These are phyloP conservation scores for Xylariaceae sp. DNA, from an alignment of 2,329 filamentous ascomycete species.

Conservation along the genomic window DNA sequence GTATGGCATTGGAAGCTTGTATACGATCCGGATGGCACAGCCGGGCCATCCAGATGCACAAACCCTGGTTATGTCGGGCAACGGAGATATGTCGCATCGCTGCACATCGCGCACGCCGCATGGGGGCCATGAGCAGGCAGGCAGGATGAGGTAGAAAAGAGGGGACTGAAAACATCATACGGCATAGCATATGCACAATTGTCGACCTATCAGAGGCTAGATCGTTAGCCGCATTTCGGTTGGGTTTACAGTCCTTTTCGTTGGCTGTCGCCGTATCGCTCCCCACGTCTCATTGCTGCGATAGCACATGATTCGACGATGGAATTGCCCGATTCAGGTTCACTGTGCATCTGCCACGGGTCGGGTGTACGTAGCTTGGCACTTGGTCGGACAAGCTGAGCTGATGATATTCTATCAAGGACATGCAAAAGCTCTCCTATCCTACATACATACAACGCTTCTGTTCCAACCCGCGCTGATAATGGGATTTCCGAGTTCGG, in stretches of 20 bases:
- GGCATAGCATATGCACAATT: slow-evolving; percentile 29
- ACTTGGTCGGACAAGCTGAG: slow-evolving; percentile 14
- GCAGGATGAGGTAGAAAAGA: background rate
- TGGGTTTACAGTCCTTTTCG: slow-evolving; percentile 26
- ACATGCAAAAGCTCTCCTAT: slow-evolving; percentile 12
- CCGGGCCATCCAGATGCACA: slow-evolving; percentile 20
- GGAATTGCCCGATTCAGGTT: slow-evolving; percentile 19
- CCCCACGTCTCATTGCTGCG: slow-evolving; percentile 30
- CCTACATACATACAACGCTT: slow-evolving; percentile 1
- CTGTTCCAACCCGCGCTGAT: slow-evolving; percentile 7
- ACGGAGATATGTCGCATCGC: slow-evolving; percentile 1
- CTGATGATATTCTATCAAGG: slow-evolving; percentile 24
- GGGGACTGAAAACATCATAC: slow-evolving; percentile 15
- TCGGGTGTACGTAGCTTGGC: slow-evolving; percentile 19
- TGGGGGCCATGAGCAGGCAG: slow-evolving; percentile 8
- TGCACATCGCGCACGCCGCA: slow-evolving; percentile 5
- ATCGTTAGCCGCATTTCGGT: slow-evolving; percentile 36
- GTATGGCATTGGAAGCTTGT: slow-evolving; percentile 8
- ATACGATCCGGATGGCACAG: slow-evolving; percentile 13
- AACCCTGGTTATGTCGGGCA: slow-evolving; percentile 11
- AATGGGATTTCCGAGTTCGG: slow-evolving; percentile 8
- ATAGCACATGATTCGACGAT: slow-evolving; percentile 24
- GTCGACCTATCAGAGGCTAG: slow-evolving; percentile 32
- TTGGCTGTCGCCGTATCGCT: slow-evolving; percentile 36
- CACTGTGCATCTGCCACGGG: slow-evolving; percentile 21